Evolutionary conservation across 2,329 filamentous ascomycete species (phyloP).

Genomic region (Periglandula ipomoeae): DNA sequence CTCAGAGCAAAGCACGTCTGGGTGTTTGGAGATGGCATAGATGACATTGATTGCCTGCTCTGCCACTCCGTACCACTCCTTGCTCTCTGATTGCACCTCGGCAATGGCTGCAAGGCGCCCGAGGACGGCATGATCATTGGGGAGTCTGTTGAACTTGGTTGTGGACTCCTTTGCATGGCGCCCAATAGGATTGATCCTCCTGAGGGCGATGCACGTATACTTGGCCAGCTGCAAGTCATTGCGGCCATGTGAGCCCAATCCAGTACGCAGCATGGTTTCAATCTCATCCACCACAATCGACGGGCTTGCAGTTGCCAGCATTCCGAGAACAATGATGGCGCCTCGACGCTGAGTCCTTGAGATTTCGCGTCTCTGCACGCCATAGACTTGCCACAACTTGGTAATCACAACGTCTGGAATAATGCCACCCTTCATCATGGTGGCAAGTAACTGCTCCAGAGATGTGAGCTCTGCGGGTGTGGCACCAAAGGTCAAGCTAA

Average conservation of each 20-base stretch:
- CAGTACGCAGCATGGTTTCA: conserved; percentile 86
- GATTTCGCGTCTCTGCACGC: conserved; percentile 86
- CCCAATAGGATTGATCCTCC: conserved; percentile 79
- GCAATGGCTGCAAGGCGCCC: conserved; percentile 72
- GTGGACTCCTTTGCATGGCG: conserved; percentile 68
- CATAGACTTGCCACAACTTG: conserved; percentile 97
- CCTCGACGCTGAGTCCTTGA: conserved; percentile 84
- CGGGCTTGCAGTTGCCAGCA: conserved; percentile 87
- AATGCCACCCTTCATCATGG: conserved; percentile 92
- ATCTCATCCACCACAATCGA: conserved; percentile 93
- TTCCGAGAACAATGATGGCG: conserved; percentile 91
- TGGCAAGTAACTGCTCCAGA: conserved; percentile 85
- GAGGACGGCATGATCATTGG: conserved; percentile 87
- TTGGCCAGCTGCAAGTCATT: conserved; percentile 83
- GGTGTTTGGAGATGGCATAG: conserved; percentile 87
- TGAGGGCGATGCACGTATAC: conserved; percentile 88
- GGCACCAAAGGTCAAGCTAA: conserved; percentile 91
- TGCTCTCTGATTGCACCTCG: conserved; percentile 78
- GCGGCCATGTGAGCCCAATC: conserved; percentile 71
- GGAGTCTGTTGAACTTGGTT: conserved; percentile 63
- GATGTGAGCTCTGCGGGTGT: conserved; percentile 93
- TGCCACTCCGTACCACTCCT: conserved; percentile 92
- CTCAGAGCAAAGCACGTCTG: conserved; percentile 85
- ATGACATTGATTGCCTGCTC: conserved; percentile 96
- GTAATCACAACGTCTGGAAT: conserved; percentile 78